Conservation (phyloP, 83 land plant genomes). For the Picea mariana region DNA sequence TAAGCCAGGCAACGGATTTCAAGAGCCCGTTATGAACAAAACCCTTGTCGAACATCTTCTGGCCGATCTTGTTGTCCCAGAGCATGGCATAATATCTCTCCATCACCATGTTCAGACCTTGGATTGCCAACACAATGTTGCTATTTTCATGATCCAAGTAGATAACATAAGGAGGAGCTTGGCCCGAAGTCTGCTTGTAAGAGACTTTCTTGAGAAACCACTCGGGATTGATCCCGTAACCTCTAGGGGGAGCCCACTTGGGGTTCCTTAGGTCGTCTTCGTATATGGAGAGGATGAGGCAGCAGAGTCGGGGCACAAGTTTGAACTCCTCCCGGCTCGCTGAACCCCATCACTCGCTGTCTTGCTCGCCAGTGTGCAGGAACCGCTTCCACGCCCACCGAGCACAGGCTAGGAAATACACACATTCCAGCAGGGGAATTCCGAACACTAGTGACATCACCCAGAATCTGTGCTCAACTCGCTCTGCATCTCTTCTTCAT, state of each 20-base stretch:
- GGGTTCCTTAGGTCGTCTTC: slow-evolving; percentile 77
- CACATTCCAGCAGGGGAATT: too few relatives aligned
- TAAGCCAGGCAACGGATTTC: slow-evolving; percentile 47
- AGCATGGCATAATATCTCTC: slow-evolving; percentile 39
- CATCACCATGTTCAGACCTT: slow-evolving; percentile 72
- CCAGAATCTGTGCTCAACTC: not conserved
- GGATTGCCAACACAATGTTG: not conserved
- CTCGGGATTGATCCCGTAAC: not conserved
- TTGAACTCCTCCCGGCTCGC: slow-evolving; percentile 22
- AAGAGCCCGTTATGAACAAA: slow-evolving; percentile 81
- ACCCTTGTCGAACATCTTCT: slow-evolving; percentile 16
- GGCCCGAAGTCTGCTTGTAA: too few relatives aligned
- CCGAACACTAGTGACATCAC: slow-evolving; percentile 32
- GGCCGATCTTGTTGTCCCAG: too few relatives aligned
- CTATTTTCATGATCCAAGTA: too few relatives aligned
- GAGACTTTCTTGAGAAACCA: too few relatives aligned
- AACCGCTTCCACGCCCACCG: too few relatives aligned
- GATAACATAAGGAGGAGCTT: too few relatives aligned
- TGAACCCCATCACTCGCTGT: too few relatives aligned
- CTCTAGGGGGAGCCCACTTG: slow-evolving; percentile 51
- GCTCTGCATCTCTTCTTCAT: too few relatives aligned
- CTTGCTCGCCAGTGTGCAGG: too few relatives aligned
- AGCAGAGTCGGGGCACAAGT: slow-evolving; percentile 75
- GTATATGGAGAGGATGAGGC: slow-evolving; percentile 60
- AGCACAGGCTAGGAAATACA: too few relatives aligned